Conservation (phyloP, 345 rosid genomes). For the Viola odorata region DNA sequence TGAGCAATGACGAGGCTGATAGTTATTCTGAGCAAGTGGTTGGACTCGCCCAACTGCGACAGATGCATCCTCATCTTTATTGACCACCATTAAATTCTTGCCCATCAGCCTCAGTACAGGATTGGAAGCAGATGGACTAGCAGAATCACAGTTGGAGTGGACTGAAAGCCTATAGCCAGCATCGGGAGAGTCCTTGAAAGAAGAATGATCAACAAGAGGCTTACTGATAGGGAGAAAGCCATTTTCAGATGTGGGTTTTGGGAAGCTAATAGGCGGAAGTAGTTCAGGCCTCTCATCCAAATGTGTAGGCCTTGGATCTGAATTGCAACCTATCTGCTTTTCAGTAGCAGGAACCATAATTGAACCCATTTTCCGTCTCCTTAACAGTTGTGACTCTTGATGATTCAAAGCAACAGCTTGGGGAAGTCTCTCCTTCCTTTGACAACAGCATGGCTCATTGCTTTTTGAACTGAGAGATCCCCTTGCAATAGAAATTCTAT, state of each 20-base stretch:
- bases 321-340: conserved; percentile 24
- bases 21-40: conserved; percentile 25
- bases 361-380: conserved; percentile 44
- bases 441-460: conserved; percentile 84
- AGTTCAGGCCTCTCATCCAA: conserved; percentile 37
- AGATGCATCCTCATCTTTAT: conserved; percentile 58
- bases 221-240: conserved; percentile 20
- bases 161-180: conserved; percentile 26
- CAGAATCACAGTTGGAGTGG: conserved; percentile 38
- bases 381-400: conserved; percentile 56
- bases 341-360: conserved; percentile 27
- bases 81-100: conserved; percentile 88
- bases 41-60: conserved; percentile 29
- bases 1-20: conserved; percentile 30
- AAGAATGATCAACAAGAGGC: conserved; percentile 19
- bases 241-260: conserved; percentile 36
- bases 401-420: conserved; percentile 39
- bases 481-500: conserved; percentile 34
- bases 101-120: conserved; percentile 94
- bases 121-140: conserved; percentile 66
- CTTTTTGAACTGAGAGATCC: conserved; percentile 36
- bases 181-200: conserved; percentile 32
- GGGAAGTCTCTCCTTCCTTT: conserved; percentile 63
- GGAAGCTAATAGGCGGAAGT: conserved; percentile 27
- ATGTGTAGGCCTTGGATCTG: conserved; percentile 22